Percentiles rank a stretch among this genome's conserved stretches.
These are phyloP conservation scores for Thraustochytrium sp. DNA, from an alignment of 352 stramenopile species.

Conservation along the genomic window DNA sequence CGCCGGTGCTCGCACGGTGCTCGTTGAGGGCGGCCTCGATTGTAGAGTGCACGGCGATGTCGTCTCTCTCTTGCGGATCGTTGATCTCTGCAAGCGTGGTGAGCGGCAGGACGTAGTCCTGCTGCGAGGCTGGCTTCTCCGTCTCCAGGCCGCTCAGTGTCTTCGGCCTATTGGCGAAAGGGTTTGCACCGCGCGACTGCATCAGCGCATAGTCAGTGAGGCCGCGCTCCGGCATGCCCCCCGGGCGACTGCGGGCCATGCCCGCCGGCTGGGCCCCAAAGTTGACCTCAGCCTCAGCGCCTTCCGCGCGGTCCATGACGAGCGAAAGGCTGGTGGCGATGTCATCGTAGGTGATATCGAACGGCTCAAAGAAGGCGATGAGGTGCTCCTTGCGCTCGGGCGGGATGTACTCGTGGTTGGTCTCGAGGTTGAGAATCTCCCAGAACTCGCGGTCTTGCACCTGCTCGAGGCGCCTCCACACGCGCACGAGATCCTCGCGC, in stretches of 20 bases:
- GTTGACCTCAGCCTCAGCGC: not conserved
- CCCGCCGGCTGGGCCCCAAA: not conserved
- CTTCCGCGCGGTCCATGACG: not conserved
- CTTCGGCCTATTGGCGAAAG: not conserved
- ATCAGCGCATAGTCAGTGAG: not conserved
- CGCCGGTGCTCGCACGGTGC: not conserved
- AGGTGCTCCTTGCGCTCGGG: not conserved
- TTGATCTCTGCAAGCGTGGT: not conserved
- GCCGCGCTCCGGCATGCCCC: not conserved
- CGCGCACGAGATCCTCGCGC: not conserved
- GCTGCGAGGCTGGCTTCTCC: not conserved
- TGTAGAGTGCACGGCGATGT: too few relatives aligned
- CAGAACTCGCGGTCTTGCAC: conserved; percentile 33
- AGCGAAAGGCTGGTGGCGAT: not conserved
- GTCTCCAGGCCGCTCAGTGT: not conserved
- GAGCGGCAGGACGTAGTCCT: not conserved
- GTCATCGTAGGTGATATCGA: not conserved
- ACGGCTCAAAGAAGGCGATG: not conserved
- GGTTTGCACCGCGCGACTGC: not conserved
- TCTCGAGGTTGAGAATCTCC: not conserved
- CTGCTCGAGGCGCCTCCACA: conserved; percentile 4
- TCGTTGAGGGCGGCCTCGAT: not conserved
- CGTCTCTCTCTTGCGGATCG: too few relatives aligned
- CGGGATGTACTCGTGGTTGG: conserved; percentile 8
- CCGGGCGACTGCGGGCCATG: not conserved